phyloP scores from a whole-genome alignment of 2,329 filamentous ascomycete genomes.

The Talaromyces sp. region DNA sequence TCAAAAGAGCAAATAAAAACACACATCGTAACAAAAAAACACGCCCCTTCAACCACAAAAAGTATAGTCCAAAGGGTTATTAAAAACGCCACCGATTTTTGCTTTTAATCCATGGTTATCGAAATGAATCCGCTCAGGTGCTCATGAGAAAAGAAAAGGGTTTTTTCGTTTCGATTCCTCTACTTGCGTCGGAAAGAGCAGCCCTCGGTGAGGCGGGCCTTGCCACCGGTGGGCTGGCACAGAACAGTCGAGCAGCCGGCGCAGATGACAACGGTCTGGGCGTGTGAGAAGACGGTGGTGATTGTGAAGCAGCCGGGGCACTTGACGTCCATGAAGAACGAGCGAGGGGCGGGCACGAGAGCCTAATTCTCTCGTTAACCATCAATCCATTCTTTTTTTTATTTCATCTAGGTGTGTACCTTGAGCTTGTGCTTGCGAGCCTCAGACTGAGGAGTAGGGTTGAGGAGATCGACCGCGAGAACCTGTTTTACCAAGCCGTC shows the following conservation, averaged over 20 bases:
- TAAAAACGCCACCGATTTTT: slow-evolving; percentile 16
- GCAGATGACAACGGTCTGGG: slow-evolving; percentile 99
- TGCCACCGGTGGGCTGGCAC: slow-evolving; percentile 98
- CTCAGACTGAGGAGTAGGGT: slow-evolving; percentile 96
- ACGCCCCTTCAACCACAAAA: background rate
- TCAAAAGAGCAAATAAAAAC: slow-evolving; percentile 19
- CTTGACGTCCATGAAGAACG: slow-evolving; percentile 99
- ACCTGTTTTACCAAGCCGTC: slow-evolving; percentile 69
- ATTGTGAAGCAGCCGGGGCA: slow-evolving; percentile 99
- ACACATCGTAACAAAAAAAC: slow-evolving; percentile 1
- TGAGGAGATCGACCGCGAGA: slow-evolving; percentile 99
- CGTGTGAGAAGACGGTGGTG: slow-evolving; percentile 99
- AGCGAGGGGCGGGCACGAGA: slow-evolving; percentile 92
- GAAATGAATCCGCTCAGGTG: slow-evolving; percentile 2
- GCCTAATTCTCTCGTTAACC: slow-evolving; percentile 50
- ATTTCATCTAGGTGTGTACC: no score
- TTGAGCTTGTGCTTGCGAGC: slow-evolving; percentile 99
- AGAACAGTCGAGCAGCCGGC: slow-evolving; percentile 98
- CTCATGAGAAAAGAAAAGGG: background rate
- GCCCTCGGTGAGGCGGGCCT: slow-evolving; percentile 97
- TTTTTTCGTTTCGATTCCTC: slow-evolving; percentile 15
- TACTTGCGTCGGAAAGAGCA: slow-evolving; percentile 99
- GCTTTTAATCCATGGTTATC: slow-evolving; percentile 15
- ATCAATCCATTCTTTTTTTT: no score
- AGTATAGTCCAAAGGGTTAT: background rate